Percentiles rank a stretch among this genome's conserved stretches.
Conservation (phyloP, 2,329 filamentous ascomycete species). For the Didymella lethalis region DNA sequence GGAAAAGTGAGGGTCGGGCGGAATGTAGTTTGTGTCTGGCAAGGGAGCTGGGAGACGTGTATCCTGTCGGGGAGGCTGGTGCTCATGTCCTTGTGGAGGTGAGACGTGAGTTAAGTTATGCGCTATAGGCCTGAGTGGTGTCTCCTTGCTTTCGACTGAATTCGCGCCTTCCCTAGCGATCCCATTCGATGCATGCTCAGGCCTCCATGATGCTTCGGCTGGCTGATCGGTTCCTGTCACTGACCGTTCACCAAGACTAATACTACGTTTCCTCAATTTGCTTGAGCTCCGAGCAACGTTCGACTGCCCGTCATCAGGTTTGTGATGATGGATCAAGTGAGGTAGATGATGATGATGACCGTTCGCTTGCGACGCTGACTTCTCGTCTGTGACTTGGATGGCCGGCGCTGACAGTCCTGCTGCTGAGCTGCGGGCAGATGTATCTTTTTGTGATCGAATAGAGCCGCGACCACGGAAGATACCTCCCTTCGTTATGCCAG, state of each 20-base stretch:
- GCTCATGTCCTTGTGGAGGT: constrained; percentile 49
- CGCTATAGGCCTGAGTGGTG: constrained; percentile 48
- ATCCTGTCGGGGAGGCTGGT: constrained; percentile 56
- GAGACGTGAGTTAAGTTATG: constrained; percentile 53
- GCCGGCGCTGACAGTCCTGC: constrained; percentile 62
- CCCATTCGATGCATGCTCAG: constrained; percentile 32
- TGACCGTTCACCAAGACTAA: constrained; percentile 47
- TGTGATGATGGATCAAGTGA: constrained; percentile 46
- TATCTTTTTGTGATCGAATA: constrained; percentile 27
- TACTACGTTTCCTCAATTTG: constrained; percentile 51
- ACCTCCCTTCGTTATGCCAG: constrained; percentile 75
- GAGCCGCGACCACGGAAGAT: constrained; percentile 69
- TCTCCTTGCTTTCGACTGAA: constrained; percentile 45
- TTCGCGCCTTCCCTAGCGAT: constrained; percentile 29
- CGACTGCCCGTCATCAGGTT: constrained; percentile 44
- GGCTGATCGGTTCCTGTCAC: constrained; percentile 30
- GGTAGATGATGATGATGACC: constrained; percentile 49
- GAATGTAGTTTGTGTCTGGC: constrained; percentile 44
- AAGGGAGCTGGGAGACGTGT: constrained; percentile 53
- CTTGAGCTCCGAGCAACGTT: constrained; percentile 50
- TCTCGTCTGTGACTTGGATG: constrained; percentile 79
- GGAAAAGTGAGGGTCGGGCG: constrained; percentile 59
- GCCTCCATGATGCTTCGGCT: constrained; percentile 36
- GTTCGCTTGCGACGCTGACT: constrained; percentile 38
- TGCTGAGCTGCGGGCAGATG: constrained; percentile 30